phyloP scores from a whole-genome alignment of 2,329 filamentous ascomycete genomes.

The Trichocomaceae sp. region DNA sequence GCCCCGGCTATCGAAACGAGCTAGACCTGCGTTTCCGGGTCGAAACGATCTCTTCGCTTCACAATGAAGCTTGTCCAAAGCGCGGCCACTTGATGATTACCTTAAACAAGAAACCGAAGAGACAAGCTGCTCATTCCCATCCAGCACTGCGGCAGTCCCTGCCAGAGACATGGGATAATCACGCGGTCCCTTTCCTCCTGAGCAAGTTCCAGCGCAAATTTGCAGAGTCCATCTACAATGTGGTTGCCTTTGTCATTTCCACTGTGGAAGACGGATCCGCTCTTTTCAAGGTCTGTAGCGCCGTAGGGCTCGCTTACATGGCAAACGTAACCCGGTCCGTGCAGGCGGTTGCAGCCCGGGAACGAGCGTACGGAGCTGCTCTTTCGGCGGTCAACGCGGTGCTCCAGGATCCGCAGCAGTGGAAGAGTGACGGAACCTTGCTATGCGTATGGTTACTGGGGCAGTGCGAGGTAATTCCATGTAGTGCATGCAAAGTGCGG shows the following conservation, averaged over 20 bases:
- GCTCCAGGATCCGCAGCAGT: not conserved
- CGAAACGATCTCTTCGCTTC: not conserved
- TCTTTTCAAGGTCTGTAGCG: not conserved
- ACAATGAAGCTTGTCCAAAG: not conserved
- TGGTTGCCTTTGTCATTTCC: not conserved
- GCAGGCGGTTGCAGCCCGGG: not conserved
- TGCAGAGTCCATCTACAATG: not conserved
- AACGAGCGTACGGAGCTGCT: not conserved
- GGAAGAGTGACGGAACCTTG: not conserved
- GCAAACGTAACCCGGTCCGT: not conserved
- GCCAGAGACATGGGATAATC: not conserved
- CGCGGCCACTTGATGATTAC: not conserved
- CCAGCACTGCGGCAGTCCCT: not conserved
- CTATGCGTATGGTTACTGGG: not conserved
- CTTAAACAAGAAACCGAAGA: not conserved
- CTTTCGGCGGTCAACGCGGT: not conserved
- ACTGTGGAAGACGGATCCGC: not conserved
- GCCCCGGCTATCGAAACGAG: conserved; percentile 7
- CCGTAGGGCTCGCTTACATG: not conserved
- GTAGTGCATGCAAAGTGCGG: too few species aligned
- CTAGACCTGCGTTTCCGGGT: not conserved
- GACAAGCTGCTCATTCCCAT: too few species aligned
- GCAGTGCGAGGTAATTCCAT: not conserved
- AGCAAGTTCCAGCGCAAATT: not conserved
- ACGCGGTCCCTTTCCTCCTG: not conserved